phyloP scores from a whole-genome alignment of 2,329 filamentous ascomycete genomes.

The Botrytis tulipae region DNA sequence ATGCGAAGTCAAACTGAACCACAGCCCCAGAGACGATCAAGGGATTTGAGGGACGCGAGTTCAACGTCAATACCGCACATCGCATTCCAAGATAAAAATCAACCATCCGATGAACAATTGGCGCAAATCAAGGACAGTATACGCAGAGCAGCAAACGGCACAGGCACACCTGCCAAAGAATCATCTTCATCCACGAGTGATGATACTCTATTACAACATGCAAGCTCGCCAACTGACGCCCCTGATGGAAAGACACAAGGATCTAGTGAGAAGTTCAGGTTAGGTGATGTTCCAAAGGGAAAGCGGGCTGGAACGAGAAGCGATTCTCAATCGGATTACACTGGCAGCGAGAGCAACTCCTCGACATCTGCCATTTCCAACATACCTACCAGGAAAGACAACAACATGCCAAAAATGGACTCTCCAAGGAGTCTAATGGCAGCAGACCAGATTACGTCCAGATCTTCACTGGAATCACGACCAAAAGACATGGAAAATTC shows the following conservation, averaged over 20 bases:
- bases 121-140: slow-evolving; percentile 49
- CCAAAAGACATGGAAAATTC: slow-evolving; percentile 52
- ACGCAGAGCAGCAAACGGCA: slow-evolving; percentile 40
- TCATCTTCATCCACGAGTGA: slow-evolving; percentile 33
- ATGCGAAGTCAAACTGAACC: slow-evolving; percentile 42
- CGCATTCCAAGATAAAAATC: slow-evolving; percentile 81
- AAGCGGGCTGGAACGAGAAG: slow-evolving; percentile 47
- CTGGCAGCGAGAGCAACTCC: slow-evolving; percentile 36
- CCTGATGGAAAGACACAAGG: slow-evolving; percentile 41
- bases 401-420: slow-evolving; percentile 25
- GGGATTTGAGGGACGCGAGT: slow-evolving; percentile 45
- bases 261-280: slow-evolving; percentile 63
- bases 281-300: slow-evolving; percentile 76
- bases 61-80: slow-evolving; percentile 73
- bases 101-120: slow-evolving; percentile 59
- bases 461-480: slow-evolving; percentile 59
- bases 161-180: slow-evolving; percentile 26
- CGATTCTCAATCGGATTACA: slow-evolving; percentile 41
- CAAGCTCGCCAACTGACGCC: slow-evolving; percentile 30
- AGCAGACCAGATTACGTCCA: slow-evolving; percentile 46
- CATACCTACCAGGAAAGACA: slow-evolving; percentile 27
- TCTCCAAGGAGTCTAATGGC: slow-evolving; percentile 32
- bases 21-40: slow-evolving; percentile 23
- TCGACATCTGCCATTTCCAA: slow-evolving; percentile 36
- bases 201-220: slow-evolving; percentile 36